Evolutionary conservation across 352 stramenopile species (phyloP).

Genomic region (Blastocystis sp.): DNA sequence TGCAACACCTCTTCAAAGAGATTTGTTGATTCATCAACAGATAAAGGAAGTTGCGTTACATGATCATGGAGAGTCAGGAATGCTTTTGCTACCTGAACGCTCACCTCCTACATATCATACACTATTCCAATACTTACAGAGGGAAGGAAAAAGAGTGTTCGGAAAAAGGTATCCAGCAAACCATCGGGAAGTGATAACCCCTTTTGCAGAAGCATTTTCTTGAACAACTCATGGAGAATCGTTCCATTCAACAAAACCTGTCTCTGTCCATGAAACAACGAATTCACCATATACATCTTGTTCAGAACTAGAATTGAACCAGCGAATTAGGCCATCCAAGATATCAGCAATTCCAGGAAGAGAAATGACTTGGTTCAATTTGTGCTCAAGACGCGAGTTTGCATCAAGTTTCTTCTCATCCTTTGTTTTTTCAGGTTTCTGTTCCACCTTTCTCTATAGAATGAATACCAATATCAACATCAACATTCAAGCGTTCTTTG

Average conservation of each 20-base stretch:
- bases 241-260: neutral
- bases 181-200: neutral
- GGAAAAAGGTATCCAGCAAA: neutral
- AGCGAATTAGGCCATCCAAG: neutral
- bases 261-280: neutral
- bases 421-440: neutral
- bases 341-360: constrained; percentile 1
- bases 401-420: neutral
- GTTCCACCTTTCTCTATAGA: neutral
- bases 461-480: neutral
- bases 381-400: neutral
- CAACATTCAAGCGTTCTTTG: constrained; percentile 11
- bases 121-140: neutral
- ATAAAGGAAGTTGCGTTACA: neutral
- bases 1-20: constrained; percentile 27
- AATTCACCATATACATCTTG: neutral
- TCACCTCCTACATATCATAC: neutral
- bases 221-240: constrained; percentile 10
- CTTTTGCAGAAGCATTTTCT: constrained; percentile 8
- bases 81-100: neutral
- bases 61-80: neutral
- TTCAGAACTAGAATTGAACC: constrained; percentile 33
- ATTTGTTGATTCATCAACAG: neutral
- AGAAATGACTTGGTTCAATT: neutral
- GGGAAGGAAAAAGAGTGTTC: neutral